Base-by-base conservation (phyloP, 805 yeast genomes). In the Lipomyces mesembrius region DNA sequence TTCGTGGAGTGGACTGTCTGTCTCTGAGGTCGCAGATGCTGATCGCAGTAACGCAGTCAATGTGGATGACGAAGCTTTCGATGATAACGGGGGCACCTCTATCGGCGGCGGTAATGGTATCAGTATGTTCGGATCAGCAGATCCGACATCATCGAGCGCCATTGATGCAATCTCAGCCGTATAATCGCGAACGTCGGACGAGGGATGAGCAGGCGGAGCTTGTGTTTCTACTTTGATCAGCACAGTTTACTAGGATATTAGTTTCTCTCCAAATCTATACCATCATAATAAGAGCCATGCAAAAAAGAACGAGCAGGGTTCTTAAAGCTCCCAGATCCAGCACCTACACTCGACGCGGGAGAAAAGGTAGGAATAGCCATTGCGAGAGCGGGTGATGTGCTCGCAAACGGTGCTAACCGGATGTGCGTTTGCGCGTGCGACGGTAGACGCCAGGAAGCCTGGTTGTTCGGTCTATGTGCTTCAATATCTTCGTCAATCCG, bases 161-260 rank as follows among this genome's bases (percentile, higher is more conserved):
- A 67, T 25, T 7, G 60, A 56, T 11, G 72, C 72, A 14, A 69
- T 53, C 60, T 69, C 73, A 2, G 72, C 72, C 9, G 72, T 69
- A 53, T 63, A 62, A 37, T 64, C 71, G 43, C 72, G 62, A n/a
- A 67, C 52, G 22, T 58, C 51, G 17, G 64, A 35, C 35, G 53
- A 27, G 9, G 51, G 56, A 17, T 25, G 49, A n/a, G 51, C 32
- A 32, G 27, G 43, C 27, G 11, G 58, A 32, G 29, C 58, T 20
- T n/a, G 37, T 17, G 32, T 17, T 59, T 27, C 62, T 25, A 29
- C 17, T n/a, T 25, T 52, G 32, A 52, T 29, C 55, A 52, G 55
- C 55, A 52, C 55, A 25, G 32, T 29, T 29, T 29, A 29, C 7
- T 7, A 2, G 20, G 53, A 54, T 12, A 54, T 12, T 32, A 25